A percentile compares a stretch with the other conserved stretches of the same genome.
Conservation (phyloP, 2,329 filamentous ascomycete genomes). For the Sarocladium brachiariae region DNA sequence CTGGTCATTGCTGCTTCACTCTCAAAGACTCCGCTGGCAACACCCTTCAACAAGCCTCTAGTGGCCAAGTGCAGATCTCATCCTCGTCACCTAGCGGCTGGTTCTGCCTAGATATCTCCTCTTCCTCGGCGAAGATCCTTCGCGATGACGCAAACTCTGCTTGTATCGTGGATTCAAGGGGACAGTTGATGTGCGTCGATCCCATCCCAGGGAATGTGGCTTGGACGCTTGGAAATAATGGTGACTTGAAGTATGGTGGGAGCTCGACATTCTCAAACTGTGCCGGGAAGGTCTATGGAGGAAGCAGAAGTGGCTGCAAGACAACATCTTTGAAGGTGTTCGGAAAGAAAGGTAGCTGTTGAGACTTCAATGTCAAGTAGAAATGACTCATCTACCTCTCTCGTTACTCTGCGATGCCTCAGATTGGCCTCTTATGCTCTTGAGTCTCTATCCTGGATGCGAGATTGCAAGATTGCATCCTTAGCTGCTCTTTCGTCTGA, state of each 20-base stretch:
- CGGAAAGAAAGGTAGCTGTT: slow-evolving; percentile 1
- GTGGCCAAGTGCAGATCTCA: neutral
- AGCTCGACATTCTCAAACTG: slow-evolving; percentile 1
- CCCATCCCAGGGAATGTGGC: slow-evolving; percentile 3
- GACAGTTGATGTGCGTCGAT: neutral
- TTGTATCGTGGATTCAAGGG: slow-evolving; percentile 4
- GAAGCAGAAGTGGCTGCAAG: neutral
- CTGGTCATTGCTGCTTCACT: slow-evolving; percentile 4
- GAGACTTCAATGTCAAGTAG: no score
- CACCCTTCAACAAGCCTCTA: neutral
- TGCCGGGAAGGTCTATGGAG: neutral
- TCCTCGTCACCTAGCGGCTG: neutral
- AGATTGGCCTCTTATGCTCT: no score
- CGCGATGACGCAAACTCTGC: neutral
- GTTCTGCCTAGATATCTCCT: slow-evolving; percentile 3
- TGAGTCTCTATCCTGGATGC: no score
- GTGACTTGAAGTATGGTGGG: neutral
- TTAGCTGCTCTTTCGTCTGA: no score
- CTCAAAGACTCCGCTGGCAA: slow-evolving; percentile 3
- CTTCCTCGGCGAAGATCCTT: neutral
- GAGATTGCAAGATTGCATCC: no score
- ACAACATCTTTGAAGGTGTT: neutral
- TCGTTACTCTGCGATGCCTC: no score
- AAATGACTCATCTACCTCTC: no score
- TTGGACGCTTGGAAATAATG: neutral